Base-by-base conservation (phyloP, 2,329 filamentous ascomycete species). In the Penicillium sp. region DNA sequence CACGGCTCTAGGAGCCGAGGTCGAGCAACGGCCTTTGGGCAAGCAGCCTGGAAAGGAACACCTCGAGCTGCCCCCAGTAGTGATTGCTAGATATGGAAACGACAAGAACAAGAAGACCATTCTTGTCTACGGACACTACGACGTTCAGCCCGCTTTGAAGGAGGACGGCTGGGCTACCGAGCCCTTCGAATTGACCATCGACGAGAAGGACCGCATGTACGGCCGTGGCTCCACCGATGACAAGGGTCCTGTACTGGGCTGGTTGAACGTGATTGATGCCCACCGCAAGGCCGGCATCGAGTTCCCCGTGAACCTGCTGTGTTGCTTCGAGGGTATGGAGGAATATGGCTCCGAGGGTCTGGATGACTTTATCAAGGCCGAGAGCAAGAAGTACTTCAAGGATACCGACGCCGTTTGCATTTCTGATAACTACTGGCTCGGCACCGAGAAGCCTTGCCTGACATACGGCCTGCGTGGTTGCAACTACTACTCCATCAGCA, bases 321-420 rank as follows among this genome's bases (percentile, higher is more conserved):
- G 97, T 90, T 99, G 94, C 81, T 97, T 99, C 67, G 94, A 99
- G 81, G 94, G 94, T 45, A 99, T 99, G 94, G 94, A 99, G 79
- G 94, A 99, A 79, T 96, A 96, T 73, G 94, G 94, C 47, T 97
- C 92, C 0, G 93, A 97, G 73, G 94, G 94, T 36, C 83, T 99
- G 51, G 94, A 99, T 69, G 93, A 96, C 65, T 89, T 97, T 63
- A 97, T 99, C 76, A 83, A 89, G 63, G 87, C 84, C 44, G 94
- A 99, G 78, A 92, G 89, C 62, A 91, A 95, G 79, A 89, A 90
- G 67, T 97, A 88, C 81, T 99, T 99, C 80, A 91, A 91, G 69
- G 93, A 97, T 67, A 87, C 92, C 34, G 94, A 99, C 64, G 94
- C 92, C 5, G 91, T 97, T 56, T 99, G 94, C 79, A 99, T 99